Evolutionary conservation across 78 protist species (phyloP).

Genomic region (Isochrysis galbana): DNA sequence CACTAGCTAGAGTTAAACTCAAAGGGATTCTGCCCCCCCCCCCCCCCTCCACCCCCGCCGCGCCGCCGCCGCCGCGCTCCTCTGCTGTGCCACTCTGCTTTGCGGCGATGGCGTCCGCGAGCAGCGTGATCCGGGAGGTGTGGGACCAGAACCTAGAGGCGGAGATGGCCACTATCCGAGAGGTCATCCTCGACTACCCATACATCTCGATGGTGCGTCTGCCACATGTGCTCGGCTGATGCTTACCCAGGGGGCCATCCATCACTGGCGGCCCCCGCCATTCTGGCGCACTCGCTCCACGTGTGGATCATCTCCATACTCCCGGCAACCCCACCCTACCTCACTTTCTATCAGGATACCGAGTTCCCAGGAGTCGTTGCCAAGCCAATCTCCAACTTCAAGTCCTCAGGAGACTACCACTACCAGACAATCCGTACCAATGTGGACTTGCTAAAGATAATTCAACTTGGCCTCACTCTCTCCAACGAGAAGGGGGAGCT

Average conservation of each 20-base stretch:
- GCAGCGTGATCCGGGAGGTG: conserved; percentile 68
- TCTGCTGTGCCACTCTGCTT: too few species aligned
- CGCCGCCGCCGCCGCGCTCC: too few species aligned
- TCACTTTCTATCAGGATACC: conserved; percentile 78
- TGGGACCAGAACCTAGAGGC: conserved; percentile 83
- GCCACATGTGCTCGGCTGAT: too few species aligned
- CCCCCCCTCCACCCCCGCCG: too few species aligned
- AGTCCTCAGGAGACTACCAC: conserved; percentile 50
- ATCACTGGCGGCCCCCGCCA: neutral
- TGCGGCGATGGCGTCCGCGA: too few species aligned
- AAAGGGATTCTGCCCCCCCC: too few species aligned
- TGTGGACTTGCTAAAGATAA: conserved; percentile 92
- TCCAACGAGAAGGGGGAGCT: conserved; percentile 59
- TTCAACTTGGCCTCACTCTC: conserved; percentile 96
- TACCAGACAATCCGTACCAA: conserved; percentile 83
- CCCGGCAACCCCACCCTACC: neutral
- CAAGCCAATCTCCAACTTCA: conserved; percentile 68
- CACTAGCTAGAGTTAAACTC: too few species aligned
- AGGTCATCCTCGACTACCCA: conserved; percentile 79
- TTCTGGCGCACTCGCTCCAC: too few species aligned
- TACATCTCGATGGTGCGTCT: conserved; percentile 86
- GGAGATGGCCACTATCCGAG: conserved; percentile 78
- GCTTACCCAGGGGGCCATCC: neutral
- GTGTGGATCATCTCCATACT: neutral
- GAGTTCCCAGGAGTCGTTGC: conserved; percentile 97